Evolutionary conservation across 768 basidiomycete species (phyloP), one percentile per base, ranked within the genome.

Genomic region (Psilocybe cubensis): DNA sequence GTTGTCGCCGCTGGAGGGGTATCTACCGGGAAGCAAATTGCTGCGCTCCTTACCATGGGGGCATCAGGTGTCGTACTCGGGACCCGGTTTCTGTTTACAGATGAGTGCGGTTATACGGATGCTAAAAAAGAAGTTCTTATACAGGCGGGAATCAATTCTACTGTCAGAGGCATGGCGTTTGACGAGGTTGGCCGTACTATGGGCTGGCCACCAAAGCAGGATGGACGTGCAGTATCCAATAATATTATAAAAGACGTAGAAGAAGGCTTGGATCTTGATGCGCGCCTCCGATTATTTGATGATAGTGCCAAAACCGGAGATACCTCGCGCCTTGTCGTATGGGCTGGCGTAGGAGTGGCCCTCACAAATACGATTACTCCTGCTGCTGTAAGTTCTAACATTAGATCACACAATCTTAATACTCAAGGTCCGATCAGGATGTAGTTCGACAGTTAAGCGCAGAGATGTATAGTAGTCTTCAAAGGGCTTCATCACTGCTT

Each of bases 1-100:
- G 63, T 88, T 51, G 60, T 88, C 20, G 86, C 82, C 2, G 86
- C 88, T 0, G 88, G 88, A 4, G 87, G 87, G 0, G 65, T 89
- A 44, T 69, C 75, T 3, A 80, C 72, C 2, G 85, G 86, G 7
- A 59, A 70, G 0, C 83, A 87, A 47, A 66, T 83, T 49, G 82
- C 84, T 14, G 68, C 78, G 1, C 59, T 82, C 23, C 76, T 89
- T 44, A 68, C 76, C 2, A 72, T 83, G 51, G 85, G 86, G 24
- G 85, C 80, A 1, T 66, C 78, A 3, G 87, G 83, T 2, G 83
- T 73, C 3, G 81, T 80, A 3, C 63, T 82, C 4, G 87, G 88
- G 17, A 88, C 88, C 0, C 79, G 85, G 0, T 83, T 88, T 67
- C 67, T 83, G 47, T 75, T 80, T 66, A 83, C 86, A 0, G 70